Evolutionary conservation across 2,329 filamentous ascomycete genomes (phyloP), one percentile per base, ranked within the genome.

Genomic region (Aaosphaeria pasadenensis): DNA sequence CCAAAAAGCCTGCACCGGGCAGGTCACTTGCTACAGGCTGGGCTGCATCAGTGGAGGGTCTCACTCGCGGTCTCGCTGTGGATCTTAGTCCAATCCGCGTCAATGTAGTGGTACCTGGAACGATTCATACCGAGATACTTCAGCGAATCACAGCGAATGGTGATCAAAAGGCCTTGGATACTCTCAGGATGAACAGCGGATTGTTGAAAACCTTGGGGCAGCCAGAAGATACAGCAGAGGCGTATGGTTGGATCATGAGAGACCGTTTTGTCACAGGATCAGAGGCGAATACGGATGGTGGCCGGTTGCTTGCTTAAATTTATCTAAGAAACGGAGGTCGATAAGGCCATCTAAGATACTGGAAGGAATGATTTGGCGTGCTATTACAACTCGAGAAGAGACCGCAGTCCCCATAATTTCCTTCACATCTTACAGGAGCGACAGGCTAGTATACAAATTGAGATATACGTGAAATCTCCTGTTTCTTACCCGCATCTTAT

Each of bases 41-140:
- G 45, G 76, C 74, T 0, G 75, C 78, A 0, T 83, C 77, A 0
- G 53, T 81, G 5, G 72, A 82, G 43, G 75, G 77, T 3, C 73
- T 86, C 61, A 72, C 74, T 2, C 72, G 79, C 2, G 77, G 74
- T 3, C 67, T 88, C 32, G 85, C 85, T 2, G 57, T 87, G 31
- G 84, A 88, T 57, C 59, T 89, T 47, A 77, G 76, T 52, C 85
- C 85, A 0, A 66, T 87, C 6, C 70, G 86, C 2, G 83, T 87
- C 29, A 88, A 88, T 59, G 60, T 78, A 0, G 80, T 88, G 1
- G 72, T 68, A 45, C 82, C 83, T 0, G 85, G 84, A 0, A 70
- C 73, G 0, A 73, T 76, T 30, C 64, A 74, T 36, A 77, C 75
- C 11, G 69, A 71, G 52, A 49, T 77, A 5, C 17, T 24, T 24